Base-by-base conservation (phyloP, 371 early-diverging fungal genomes). In the Rhizopus sp. region DNA sequence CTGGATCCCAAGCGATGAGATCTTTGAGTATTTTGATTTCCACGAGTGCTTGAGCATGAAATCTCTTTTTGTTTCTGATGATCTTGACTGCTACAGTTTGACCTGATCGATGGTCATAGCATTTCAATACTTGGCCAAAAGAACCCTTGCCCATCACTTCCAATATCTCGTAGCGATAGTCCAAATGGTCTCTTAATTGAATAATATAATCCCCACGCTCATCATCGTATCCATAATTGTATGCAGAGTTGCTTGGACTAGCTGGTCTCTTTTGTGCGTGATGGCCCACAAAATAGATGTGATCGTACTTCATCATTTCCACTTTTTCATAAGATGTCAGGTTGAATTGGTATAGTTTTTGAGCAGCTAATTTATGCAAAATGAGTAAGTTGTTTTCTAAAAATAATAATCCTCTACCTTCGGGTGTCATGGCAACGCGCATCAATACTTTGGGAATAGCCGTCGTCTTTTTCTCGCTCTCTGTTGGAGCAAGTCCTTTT, bases 61-160 rank as follows among this genome's bases (percentile, higher is more conserved):
- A 95, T 17, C 91, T 80, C 66, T 86, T 89, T 78, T 90, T 89
- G 72, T 92, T 93, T 34, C 93, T 82, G 47, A 95, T 94, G 16
- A 96, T 87, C 71, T 96, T 96, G 34, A 95, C 76, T 9, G 97
- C 97, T n/a, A 91, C 87, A 30, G 82, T 72, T 31, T 75, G 73
- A 34, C 92, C 89, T 1, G 80, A 72, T 54, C 84, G 81, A 71
- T 93, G 92, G 66, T 93, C 92, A 52, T 81, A 84, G 53, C 91
- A 91, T 61, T 89, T 88, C 42, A 92, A 73, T 3, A 96, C 96
- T 68, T 95, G 93, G 3, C 97, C 96, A 72, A 95, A 96, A 3
- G 92, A 91, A 3, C 97, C 97, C 66, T 90, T 92, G 38, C 97
- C 97, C 58, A 96, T 74, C 12, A 86, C 59, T 13, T 84, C 84